Evolutionary conservation across 768 basidiomycete genomes (phyloP), one percentile per base, ranked within the genome.

Genomic region (Filobasidium floriforme): DNA sequence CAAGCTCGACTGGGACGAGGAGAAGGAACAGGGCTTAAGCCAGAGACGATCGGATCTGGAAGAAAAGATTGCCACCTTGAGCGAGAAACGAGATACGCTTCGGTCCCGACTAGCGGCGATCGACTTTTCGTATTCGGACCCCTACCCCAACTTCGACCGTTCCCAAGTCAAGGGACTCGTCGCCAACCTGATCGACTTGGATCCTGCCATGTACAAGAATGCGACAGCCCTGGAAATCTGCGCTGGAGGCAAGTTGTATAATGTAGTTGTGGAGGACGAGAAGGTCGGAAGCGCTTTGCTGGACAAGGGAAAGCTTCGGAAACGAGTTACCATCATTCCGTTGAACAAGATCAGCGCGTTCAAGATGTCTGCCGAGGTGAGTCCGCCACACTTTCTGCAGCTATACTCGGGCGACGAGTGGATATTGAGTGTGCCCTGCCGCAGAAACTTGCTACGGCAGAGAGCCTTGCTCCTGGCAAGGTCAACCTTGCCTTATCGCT

Each of bases 211-310:
- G 76, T 86, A 85, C 74, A 81, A 87, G 73, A 88, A 89, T 65
- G 85, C 92, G 1, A 92, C 90, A 0, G 96, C 96, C 1, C 83
- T 98, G 4, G 96, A 99, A 78, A 87, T 97, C 68, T 86, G 89
- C 19, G 93, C 92, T 0, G 92, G 92, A 0, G 87, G 85, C 0
- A 89, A 88, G 70, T 82, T 99, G 10, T 96, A 89, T 80, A 91
- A 98, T 69, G 90, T 98, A 43, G 89, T 98, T 29, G 89, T 98
- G 9, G 87, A 93, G 70, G 87, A 94, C 73, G 92, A 97, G 79
- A 84, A 84, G 64, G 85, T 93, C 54, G 93, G 92, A 32, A 89
- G 88, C 71, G 86, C 89, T 32, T 83, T 98, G 28, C 80, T 98
- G 57, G 84, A 88, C 74, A 85, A 88, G 57, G 87, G 87, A 10